A percentile compares a stretch with the other conserved stretches of the same genome.
Conservation (phyloP, 2,329 filamentous ascomycete species). For the Colletotrichum costaricense region DNA sequence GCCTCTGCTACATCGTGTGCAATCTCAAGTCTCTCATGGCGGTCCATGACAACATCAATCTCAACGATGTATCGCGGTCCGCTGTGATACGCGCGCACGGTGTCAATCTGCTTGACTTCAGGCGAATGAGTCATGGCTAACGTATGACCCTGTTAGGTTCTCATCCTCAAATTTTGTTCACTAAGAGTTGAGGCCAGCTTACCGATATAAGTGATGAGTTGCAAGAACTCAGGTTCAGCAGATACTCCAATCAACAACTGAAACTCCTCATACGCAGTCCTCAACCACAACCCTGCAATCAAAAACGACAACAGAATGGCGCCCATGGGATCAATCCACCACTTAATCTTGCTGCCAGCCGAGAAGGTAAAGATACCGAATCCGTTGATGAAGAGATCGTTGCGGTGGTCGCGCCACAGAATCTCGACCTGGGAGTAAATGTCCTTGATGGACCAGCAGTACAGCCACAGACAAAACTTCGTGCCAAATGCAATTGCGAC, state of each 20-base stretch:
- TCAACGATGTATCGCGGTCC: constrained; percentile 92
- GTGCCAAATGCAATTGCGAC: constrained; percentile 86
- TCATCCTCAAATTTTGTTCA: not conserved
- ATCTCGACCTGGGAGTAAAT: constrained; percentile 93
- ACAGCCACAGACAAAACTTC: constrained; percentile 86
- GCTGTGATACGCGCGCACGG: constrained; percentile 92
- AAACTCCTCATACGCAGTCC: constrained; percentile 90
- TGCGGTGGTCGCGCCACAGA: constrained; percentile 96
- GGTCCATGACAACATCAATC: constrained; percentile 95
- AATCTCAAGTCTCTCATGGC: constrained; percentile 74
- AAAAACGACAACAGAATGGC: constrained; percentile 85
- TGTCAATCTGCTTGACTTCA: constrained; percentile 87
- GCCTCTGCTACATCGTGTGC: constrained; percentile 96
- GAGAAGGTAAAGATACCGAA: constrained; percentile 92
- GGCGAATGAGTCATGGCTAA: constrained; percentile 83
- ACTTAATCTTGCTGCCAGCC: constrained; percentile 86
- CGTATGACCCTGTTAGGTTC: not conserved
- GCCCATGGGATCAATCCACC: constrained; percentile 96
- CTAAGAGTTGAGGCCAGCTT: not conserved
- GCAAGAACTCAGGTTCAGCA: constrained; percentile 85
- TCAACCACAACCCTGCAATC: constrained; percentile 84
- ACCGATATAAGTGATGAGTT: constrained; percentile 95
- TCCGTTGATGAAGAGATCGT: constrained; percentile 96
- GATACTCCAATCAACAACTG: constrained; percentile 90
- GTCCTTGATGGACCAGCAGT: constrained; percentile 92